Evolutionary conservation across 2,329 filamentous ascomycete species (phyloP).

Genomic region (Fusarium xylarioides): DNA sequence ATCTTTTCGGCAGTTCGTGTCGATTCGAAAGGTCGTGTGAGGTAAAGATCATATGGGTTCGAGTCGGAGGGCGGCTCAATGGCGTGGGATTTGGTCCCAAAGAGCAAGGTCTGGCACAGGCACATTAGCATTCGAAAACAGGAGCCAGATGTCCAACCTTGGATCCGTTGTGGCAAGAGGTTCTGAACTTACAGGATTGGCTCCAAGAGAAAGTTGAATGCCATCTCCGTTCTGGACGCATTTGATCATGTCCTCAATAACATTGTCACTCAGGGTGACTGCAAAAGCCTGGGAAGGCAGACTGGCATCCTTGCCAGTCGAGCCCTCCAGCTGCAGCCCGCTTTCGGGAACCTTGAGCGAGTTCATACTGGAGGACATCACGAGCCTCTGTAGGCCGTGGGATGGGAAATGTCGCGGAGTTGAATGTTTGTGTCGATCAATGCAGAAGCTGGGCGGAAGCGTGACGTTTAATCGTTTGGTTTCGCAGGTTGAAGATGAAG

Average conservation of each 20-base stretch:
- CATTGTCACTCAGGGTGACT: slow-evolving; percentile 64
- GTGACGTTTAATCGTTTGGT: slow-evolving; percentile 12
- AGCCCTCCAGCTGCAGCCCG: slow-evolving; percentile 66
- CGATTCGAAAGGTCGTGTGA: slow-evolving; percentile 60
- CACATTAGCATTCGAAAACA: slow-evolving; percentile 27
- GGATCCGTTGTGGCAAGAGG: not conserved
- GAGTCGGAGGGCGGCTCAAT: slow-evolving; percentile 57
- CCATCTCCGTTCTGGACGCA: slow-evolving; percentile 65
- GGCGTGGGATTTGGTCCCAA: slow-evolving; percentile 60
- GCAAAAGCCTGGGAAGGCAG: slow-evolving; percentile 66
- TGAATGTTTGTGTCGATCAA: slow-evolving; percentile 40
- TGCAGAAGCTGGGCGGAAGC: slow-evolving; percentile 22
- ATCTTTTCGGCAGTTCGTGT: slow-evolving; percentile 58
- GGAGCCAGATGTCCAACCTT: not conserved
- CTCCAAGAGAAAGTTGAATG: slow-evolving; percentile 66
- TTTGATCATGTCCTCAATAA: slow-evolving; percentile 70
- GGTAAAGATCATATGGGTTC: slow-evolving; percentile 65
- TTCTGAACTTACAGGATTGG: slow-evolving; percentile 63
- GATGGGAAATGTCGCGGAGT: slow-evolving; percentile 42
- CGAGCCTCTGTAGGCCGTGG: slow-evolving; percentile 42
- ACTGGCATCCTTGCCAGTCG: slow-evolving; percentile 53
- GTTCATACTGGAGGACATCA: slow-evolving; percentile 55
- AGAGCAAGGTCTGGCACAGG: slow-evolving; percentile 60
- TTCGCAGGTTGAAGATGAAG: slow-evolving; percentile 9
- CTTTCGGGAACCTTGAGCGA: slow-evolving; percentile 65